Evolutionary conservation across 768 basidiomycete species (phyloP).

Genomic region (Botryobasidium botryosum): DNA sequence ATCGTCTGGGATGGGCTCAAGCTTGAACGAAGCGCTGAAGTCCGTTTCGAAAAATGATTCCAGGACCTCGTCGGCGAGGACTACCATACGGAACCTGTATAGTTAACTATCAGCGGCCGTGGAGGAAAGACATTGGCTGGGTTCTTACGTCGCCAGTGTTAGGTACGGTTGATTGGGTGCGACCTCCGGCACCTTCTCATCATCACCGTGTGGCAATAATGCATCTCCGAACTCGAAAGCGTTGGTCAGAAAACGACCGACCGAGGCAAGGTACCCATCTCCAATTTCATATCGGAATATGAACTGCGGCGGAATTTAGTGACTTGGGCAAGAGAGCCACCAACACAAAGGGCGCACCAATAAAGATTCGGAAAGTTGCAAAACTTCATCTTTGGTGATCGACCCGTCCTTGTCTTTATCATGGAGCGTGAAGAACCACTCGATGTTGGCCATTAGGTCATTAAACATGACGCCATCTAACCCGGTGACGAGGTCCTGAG

Average conservation of each 20-base stretch:
- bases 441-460: slow-evolving; percentile 95
- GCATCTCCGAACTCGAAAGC: slow-evolving; percentile 97
- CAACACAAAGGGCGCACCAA: slow-evolving; percentile 36
- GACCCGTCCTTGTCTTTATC: slow-evolving; percentile 94
- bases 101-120: not conserved
- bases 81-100: slow-evolving; percentile 89
- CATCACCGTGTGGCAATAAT: slow-evolving; percentile 26
- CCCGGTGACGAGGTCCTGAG: slow-evolving; percentile 73
- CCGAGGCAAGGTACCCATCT: slow-evolving; percentile 89
- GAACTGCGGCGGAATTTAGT: slow-evolving; percentile 38
- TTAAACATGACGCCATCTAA: slow-evolving; percentile 88
- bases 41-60: slow-evolving; percentile 96
- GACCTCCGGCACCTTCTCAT: slow-evolving; percentile 19
- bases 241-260: slow-evolving; percentile 95
- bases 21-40: slow-evolving; percentile 70
- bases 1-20: slow-evolving; percentile 51
- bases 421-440: slow-evolving; percentile 95
- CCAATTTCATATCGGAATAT: slow-evolving; percentile 96
- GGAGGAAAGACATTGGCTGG: not conserved
- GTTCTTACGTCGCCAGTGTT: slow-evolving; percentile 63
- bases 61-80: slow-evolving; percentile 87
- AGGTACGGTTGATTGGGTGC: slow-evolving; percentile 80
- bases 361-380: slow-evolving; percentile 87
- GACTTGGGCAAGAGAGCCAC: slow-evolving; percentile 4
- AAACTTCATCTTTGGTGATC: slow-evolving; percentile 88